Percentiles rank a stretch among this genome's conserved stretches.
Evolutionary conservation across 148 eudicot genomes (phyloP).

Genomic region (Chenopodium suecicum): DNA sequence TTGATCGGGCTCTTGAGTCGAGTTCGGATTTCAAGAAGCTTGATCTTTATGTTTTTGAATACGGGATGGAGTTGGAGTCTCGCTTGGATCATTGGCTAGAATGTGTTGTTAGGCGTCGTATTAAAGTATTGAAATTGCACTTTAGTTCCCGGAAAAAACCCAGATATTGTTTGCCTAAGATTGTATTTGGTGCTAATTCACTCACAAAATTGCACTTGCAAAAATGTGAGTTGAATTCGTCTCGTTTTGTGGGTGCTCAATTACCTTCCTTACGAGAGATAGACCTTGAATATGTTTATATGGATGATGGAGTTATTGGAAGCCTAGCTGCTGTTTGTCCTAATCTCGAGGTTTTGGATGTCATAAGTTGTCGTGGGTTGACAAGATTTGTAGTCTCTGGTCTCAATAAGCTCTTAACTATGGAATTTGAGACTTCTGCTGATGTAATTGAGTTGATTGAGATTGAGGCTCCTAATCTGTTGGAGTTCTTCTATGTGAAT

Average conservation of each 20-base stretch:
- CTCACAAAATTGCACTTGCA: conserved; percentile 5
- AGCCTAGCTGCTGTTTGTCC: too few relatives aligned
- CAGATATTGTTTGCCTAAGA: conserved; percentile 14
- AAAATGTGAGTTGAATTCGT: conserved; percentile 6
- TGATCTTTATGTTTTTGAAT: background rate
- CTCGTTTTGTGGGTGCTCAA: background rate
- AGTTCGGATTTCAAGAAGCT: background rate
- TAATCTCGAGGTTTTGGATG: too few relatives aligned
- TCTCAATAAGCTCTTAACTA: too few relatives aligned
- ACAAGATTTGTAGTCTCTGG: too few relatives aligned
- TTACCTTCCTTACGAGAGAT: too few relatives aligned
- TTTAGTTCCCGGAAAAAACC: background rate
- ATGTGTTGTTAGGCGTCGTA: background rate
- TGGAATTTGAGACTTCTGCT: too few relatives aligned
- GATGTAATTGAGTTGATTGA: too few relatives aligned
- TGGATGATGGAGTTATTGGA: too few relatives aligned
- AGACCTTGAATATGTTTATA: too few relatives aligned
- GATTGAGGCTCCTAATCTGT: too few relatives aligned
- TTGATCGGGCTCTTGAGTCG: conserved; percentile 15
- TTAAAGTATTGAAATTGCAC: background rate
- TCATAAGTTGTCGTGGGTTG: too few relatives aligned
- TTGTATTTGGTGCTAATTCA: conserved; percentile 9
- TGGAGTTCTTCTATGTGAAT: too few relatives aligned
- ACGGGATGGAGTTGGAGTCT: conserved; percentile 7
- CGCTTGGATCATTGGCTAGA: conserved; percentile 18